phyloP scores from a whole-genome alignment of 768 basidiomycete genomes.

The Termitomyces sp. region DNA sequence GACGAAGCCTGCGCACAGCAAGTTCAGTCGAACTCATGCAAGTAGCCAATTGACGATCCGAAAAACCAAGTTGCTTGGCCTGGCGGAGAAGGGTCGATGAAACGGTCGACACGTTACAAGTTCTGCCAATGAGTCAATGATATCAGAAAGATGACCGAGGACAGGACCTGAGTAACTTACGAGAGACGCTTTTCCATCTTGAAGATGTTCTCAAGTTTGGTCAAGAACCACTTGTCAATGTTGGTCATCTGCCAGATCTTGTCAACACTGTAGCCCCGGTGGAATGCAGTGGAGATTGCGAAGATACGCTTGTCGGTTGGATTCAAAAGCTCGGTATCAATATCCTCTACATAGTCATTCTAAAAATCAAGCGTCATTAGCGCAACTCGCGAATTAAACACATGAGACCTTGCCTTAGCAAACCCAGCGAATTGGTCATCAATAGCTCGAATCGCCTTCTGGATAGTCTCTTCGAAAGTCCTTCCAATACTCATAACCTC shows the following conservation, averaged over 20 bases:
- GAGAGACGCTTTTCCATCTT: constrained; percentile 72
- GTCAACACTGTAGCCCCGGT: constrained; percentile 89
- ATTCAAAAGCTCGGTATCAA: constrained; percentile 90
- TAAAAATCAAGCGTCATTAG: constrained; percentile 23
- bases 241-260: constrained; percentile 98
- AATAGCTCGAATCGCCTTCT: constrained; percentile 95
- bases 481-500: constrained; percentile 99
- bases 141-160: constrained; percentile 1
- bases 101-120: constrained; percentile 60
- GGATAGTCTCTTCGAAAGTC: constrained; percentile 97
- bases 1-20: constrained; percentile 84
- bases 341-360: constrained; percentile 85
- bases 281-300: constrained; percentile 91
- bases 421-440: constrained; percentile 95
- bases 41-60: constrained; percentile 82
- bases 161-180: constrained; percentile 40
- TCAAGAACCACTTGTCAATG: constrained; percentile 99
- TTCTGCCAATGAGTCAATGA: constrained; percentile 28
- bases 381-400: neutral
- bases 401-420: constrained; percentile 50
- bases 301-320: constrained; percentile 98
- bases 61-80: constrained; percentile 94
- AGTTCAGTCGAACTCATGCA: constrained; percentile 89
- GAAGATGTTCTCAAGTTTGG: constrained; percentile 77
- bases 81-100: constrained; percentile 59